A percentile compares a stretch with the other conserved stretches of the same genome.
Evolutionary conservation across 1,139 yeast species (phyloP).

Genomic region (Candida glucosophila): DNA sequence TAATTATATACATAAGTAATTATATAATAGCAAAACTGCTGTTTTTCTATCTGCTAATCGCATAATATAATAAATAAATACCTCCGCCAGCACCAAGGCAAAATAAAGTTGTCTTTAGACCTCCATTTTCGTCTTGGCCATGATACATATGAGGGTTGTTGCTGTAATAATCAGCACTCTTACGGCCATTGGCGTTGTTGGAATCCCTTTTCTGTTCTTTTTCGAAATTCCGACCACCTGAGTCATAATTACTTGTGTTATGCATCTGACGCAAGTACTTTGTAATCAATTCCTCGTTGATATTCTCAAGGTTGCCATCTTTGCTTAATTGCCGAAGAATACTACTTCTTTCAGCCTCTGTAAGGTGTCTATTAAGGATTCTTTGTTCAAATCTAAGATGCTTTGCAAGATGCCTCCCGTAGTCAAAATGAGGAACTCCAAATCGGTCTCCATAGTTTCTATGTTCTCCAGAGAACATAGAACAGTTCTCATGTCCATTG

Average conservation of each 20-base stretch:
- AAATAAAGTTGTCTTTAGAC: slow-evolving; percentile 2
- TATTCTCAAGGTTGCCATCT: slow-evolving; percentile 22
- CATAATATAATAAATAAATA: slow-evolving; percentile 16
- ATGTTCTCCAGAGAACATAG: slow-evolving; percentile 31
- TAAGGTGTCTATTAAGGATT: slow-evolving; percentile 30
- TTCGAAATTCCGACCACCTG: no score
- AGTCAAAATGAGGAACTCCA: slow-evolving; percentile 76
- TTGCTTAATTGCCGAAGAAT: slow-evolving; percentile 28
- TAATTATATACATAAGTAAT: no score
- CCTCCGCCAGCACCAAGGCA: slow-evolving; percentile 23
- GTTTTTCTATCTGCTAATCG: slow-evolving; percentile 1
- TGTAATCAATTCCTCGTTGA: slow-evolving; percentile 34
- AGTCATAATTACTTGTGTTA: slow-evolving; percentile 1
- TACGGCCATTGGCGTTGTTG: not conserved
- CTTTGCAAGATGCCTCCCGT: slow-evolving; percentile 50
- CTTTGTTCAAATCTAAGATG: slow-evolving; percentile 59
- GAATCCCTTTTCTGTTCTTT: slow-evolving; percentile 1
- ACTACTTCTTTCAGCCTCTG: slow-evolving; percentile 22
- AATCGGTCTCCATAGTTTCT: slow-evolving; percentile 36
- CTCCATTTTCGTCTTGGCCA: slow-evolving; percentile 20
- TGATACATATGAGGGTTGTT: slow-evolving; percentile 25
- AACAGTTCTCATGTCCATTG: slow-evolving; percentile 9
- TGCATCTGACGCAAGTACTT: slow-evolving; percentile 36
- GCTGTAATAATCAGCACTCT: not conserved
- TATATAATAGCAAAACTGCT: no score